Evolutionary conservation across 1,139 yeast genomes (phyloP), one percentile per base, ranked within the genome.

Genomic region (Yamadazyma diddensiae): DNA sequence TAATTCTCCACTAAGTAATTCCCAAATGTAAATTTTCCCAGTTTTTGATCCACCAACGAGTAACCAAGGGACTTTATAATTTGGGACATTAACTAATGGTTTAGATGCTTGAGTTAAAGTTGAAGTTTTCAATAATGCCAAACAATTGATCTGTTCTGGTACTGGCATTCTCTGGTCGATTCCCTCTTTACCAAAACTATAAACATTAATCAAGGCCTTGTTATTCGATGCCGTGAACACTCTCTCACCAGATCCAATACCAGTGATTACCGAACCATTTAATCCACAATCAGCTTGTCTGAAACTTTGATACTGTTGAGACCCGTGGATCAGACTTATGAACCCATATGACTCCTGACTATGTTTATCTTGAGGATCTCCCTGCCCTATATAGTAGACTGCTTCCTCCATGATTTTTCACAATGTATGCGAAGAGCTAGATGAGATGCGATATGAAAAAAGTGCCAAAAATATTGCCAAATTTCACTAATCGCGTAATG

Each of bases 1-100:
- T 37, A 92, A 64, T 29, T 77, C 63, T 1, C 98, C 97, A 3
- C 94, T 81, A n/a, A 70, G 56, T 33, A 87, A 50, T 46, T 86
- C 96, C 97, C 98, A 92, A 3, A 90, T 56, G 50, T 83, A 84
- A 15, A 92, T 46, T 47, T 81, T 75, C 10, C 97, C 98, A 11
- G 81, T 52, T 38, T 66, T 55, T 31, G 92, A 70, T 33, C 88
- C 86, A 42, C 85, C 94, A 3, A 77, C 82, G 8, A 82, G 70
- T 24, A 90, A 59, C 78, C 86, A 86, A 10, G 84, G 83, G 28
- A 72, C 53, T 41, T 75, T 59, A 50, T 69, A 73, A 26, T 50
- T 42, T 18, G 72, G 59, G 28, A 24, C 25, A 16, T 10, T 38
- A 20, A 41, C 43, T 8, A 8, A 24, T 11, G 16, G 12, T n/a